Evolutionary conservation across 352 stramenopile genomes (phyloP), one percentile per base, ranked within the genome.

Genomic region (Nothophytophthora sp.): DNA sequence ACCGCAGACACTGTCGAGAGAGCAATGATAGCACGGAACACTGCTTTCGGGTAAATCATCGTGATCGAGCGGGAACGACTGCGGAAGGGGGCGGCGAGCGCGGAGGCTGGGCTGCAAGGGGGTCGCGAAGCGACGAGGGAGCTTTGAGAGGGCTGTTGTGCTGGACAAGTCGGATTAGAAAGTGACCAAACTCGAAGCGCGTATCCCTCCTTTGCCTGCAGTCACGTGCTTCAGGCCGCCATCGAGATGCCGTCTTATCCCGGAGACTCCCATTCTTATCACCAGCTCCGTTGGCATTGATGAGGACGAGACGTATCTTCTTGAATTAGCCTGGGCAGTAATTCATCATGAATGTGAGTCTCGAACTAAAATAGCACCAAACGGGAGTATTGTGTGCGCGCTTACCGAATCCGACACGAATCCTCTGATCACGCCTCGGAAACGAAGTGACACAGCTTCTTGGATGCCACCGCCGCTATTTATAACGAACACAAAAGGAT

Each of bases 41-140:
- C 47, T 40, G 64, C 55, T 68, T 80, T 85, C 35, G 67, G 64
- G 62, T 85, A 85, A 59, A 85, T 81, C 74, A 82, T 84, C 44
- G 37, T 63, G 56, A 30, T 44, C 32, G 63, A 44, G 43, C 10
- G 39, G 43, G 37, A 55, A 41, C 53, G 47, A 59, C 57, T 46
- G 35, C n/a, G n/a, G n/a, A 50, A 39, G 54, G 49, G 34, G 33
- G 29, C 27, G 43, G 50, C 52, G 32, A 67, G 61, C 45, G 41
- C 56, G 41, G 46, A 55, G 57, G 51, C 55, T 67, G 37, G 44
- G 34, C 40, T 19, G 37, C 28, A n/a, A 39, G 32, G 40, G 29
- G 34, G 58, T 44, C 38, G 56, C 36, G 36, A 40, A 27, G 53
- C 38, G 49, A 52, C 38, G 50, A 33, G 37, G 50, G 32, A 60